phyloP scores from a whole-genome alignment of 2,329 filamentous ascomycete species.

The Trichoderma koningiopsis region DNA sequence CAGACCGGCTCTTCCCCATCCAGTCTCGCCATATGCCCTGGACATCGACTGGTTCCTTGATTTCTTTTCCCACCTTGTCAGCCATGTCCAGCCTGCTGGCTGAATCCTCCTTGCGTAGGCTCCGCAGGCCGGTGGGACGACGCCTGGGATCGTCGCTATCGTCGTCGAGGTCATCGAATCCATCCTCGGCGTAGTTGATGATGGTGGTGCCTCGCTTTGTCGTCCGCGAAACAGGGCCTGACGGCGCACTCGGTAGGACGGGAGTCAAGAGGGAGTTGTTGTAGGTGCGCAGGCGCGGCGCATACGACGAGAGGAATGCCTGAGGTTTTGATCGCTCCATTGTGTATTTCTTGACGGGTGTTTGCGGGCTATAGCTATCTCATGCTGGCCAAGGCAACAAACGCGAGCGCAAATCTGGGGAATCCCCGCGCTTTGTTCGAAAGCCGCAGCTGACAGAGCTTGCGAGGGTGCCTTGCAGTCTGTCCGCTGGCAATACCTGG shows the following conservation, averaged over 20 bases:
- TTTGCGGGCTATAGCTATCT: constrained; percentile 33
- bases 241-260: constrained; percentile 69
- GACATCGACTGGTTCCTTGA: constrained; percentile 73
- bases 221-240: constrained; percentile 72
- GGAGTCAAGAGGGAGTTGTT: constrained; percentile 90
- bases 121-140: constrained; percentile 81
- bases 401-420: constrained; percentile 18
- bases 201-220: constrained; percentile 96
- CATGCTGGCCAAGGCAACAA: constrained; percentile 32
- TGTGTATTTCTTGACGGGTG: constrained; percentile 30
- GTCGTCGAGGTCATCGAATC: constrained; percentile 76
- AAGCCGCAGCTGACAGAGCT: background rate
- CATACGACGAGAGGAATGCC: constrained; percentile 88
- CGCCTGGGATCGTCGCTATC: constrained; percentile 77
- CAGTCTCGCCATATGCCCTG: constrained; percentile 94
- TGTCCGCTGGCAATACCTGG: constrained; percentile 4
- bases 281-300: constrained; percentile 85
- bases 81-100: constrained; percentile 63
- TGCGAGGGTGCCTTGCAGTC: constrained; percentile 2
- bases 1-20: constrained; percentile 73
- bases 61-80: constrained; percentile 83
- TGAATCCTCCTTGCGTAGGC: constrained; percentile 74
- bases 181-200: constrained; percentile 97
- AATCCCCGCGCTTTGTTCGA: constrained; percentile 18
- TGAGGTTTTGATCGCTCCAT: constrained; percentile 67